Evolutionary conservation across 2,329 filamentous ascomycete genomes (phyloP).

Genomic region (Aurifilum marmelostoma): DNA sequence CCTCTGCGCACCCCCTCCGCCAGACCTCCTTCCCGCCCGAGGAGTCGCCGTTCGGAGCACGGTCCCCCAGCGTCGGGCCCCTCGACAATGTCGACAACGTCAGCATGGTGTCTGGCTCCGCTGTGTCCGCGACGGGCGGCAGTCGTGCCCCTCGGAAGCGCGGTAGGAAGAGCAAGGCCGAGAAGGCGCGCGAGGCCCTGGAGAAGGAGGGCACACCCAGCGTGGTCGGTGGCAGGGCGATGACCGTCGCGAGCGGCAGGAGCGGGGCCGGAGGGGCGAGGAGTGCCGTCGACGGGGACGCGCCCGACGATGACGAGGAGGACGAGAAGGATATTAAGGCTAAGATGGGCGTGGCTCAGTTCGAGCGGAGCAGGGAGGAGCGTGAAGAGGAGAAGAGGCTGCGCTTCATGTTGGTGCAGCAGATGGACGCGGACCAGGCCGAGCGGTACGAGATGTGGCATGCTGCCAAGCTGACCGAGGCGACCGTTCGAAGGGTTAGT

Average conservation of each 20-base stretch:
- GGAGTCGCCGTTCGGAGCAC: slow-evolving; percentile 55
- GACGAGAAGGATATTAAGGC: slow-evolving; percentile 37
- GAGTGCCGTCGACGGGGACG: slow-evolving; percentile 57
- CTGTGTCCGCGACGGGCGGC: slow-evolving; percentile 48
- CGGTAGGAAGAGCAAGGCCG: slow-evolving; percentile 62
- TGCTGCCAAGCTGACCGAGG: slow-evolving; percentile 68
- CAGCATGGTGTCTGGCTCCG: slow-evolving; percentile 65
- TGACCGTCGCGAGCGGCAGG: slow-evolving; percentile 47
- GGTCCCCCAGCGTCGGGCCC: slow-evolving; percentile 59
- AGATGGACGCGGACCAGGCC: slow-evolving; percentile 68
- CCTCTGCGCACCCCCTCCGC: slow-evolving; percentile 69
- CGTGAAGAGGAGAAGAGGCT: slow-evolving; percentile 68
- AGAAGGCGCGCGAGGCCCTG: slow-evolving; percentile 51
- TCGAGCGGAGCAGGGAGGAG: slow-evolving; percentile 52
- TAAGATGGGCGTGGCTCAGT: slow-evolving; percentile 37
- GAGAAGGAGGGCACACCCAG: slow-evolving; percentile 43
- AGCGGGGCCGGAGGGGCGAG: slow-evolving; percentile 46
- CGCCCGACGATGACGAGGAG: slow-evolving; percentile 47
- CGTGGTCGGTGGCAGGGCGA: slow-evolving; percentile 49
- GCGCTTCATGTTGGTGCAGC: slow-evolving; percentile 63
- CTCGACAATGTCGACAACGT: slow-evolving; percentile 61
- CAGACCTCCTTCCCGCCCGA: slow-evolving; percentile 81
- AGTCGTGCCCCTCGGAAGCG: slow-evolving; percentile 60
- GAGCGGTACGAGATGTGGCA: slow-evolving; percentile 73
- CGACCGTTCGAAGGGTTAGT: slow-evolving; percentile 68